Base-by-base conservation (phyloP, 2,329 filamentous ascomycete genomes). In the Basipetospora chlamydospora region DNA sequence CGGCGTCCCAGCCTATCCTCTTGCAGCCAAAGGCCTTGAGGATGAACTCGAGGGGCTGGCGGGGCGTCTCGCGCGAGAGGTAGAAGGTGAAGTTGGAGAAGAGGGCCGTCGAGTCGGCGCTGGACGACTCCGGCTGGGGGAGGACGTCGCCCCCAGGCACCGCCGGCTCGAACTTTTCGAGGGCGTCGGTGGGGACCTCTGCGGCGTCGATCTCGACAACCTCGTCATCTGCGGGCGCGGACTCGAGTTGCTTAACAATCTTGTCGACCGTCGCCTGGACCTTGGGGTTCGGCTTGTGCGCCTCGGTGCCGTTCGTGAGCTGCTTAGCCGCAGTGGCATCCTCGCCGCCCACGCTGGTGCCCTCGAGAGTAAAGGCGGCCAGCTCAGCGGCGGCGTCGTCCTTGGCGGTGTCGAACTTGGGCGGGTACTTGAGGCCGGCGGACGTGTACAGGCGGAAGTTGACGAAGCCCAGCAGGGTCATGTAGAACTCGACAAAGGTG, bases 401-500 rank as follows among this genome's bases (percentile, higher is more conserved):
- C 60, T 83, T 88, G 53, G 67, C 68, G 47, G 74, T 66, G 54
- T 95, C 85, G 49, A 96, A 96, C 58, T 86, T 94, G 42, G 90
- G 90, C 13, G 90, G 90, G 54, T 98, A 98, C 40, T 95, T 85
- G 43, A 98, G 64, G 7, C 90, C 90, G 44, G 93, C 67, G 1
- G 83, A 78, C 1, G 86, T 94, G 64, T 95, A 98, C 32, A 98
- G 68, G 44, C 85, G 70, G 67, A 86, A 98, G 67, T 98, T 95
- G 60, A 96, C 77, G 51, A 98, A 98, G 42, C 88, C 82, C 15
- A 98, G 67, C 11, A 98, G 70, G 4, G 88, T 96, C 50, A 92
- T 94, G 66, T 98, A 98, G 58, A 98, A 98, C 57, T 98, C 88
- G 45, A 98, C 78, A 54, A 98, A 98, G 4, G 90, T 98, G 41